Base-by-base conservation (phyloP, 148 eudicot genomes). In the Rhododendron williamsianum region DNA sequence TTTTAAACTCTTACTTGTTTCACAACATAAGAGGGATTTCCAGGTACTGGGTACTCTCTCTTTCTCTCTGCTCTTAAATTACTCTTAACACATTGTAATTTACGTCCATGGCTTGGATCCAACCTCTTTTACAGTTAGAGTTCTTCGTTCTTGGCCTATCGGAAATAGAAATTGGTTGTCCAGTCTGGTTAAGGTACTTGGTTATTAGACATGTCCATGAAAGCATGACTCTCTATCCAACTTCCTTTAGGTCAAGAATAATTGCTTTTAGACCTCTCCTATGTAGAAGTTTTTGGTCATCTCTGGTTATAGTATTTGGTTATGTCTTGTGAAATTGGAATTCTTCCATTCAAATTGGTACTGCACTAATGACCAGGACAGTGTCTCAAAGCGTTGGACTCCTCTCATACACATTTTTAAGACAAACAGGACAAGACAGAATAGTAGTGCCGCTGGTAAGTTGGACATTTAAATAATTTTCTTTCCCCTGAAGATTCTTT, bases 381-480 rank as follows among this genome's bases (percentile, higher is more conserved):
- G 77, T 88, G 76, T 89, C 88, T 83, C 94, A 89, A 87, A 93
- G 96, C 87, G 84, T 93, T 84, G 94, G 94, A 83, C 92, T 93
- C 23, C 90, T 93, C 74, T 93, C 94, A 9, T 93, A 92, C 82
- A 89, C 96, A 15, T 93, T 89, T 86, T 82, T 93, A 73, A 89
- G 88, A 21, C 90, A 91, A 86, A 85, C 91, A 81, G 88, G 94
- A 76, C 87, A 87, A n/a, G 92, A 92, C 89, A 91, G 92, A 87
- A 92, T 93, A 74, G 92, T 93, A 27, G 94, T 93, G 77, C 96
- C 96, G 69, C 87, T 92, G 94, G 96, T 92, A 89, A 89, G 94
- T 86, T 23, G 51, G 67, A 35, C 13, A 27, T 48, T 51, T 38
- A 65, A 58, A 4, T 60, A 63, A 65, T 65, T 25, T 65, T 10